Evolutionary conservation across 2,329 filamentous ascomycete genomes (phyloP), one percentile per base, ranked within the genome.

Genomic region (Rhynchosporium graminicola): DNA sequence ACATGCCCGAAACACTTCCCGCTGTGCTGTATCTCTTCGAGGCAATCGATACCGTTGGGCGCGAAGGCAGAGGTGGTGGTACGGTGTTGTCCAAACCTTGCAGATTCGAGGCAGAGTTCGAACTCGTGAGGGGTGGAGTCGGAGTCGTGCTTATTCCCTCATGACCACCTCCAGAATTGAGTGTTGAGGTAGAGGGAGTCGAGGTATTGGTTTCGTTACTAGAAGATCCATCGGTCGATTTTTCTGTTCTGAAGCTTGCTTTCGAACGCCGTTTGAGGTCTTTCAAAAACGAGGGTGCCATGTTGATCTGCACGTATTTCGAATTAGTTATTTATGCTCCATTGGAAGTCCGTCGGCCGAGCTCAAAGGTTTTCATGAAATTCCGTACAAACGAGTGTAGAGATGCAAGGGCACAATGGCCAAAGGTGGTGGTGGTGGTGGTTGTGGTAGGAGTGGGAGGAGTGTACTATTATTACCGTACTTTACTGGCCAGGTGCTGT

Each of bases 231-330:
- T 88, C 85, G 54, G 82, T 85, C 46, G 86, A 85, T 65, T 80
- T 82, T 46, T 84, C 83, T 54, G 85, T 87, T 63, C 83, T 86
- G 77, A 92, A 88, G 79, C 87, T 92, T 64, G 87, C 84, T 75
- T 82, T 88, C 61, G 90, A 95, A 70, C 88, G 87, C 70, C 91
- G 86, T 70, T 91, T 89, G 61, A 96, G 78, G 73, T 89, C 87
- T 76, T 86, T 91, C 71, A 95, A 82, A 73, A 96, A 91, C 48
- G 87, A 78, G 40, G 84, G 82, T 61, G 83, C 79, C 84, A 87
- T 87, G 10, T 67, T 38, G 33, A 58, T 61, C 65, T 63, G 60
- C 50, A 26, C n/a, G 20, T 20, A 20, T 20, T 20, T 20, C 26
- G 31, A 8, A 46, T 63, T 38, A 57, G 48, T 31, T 31, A 56